These are phyloP conservation scores for Fusarium torreyae DNA, from an alignment of 2,329 filamentous ascomycete genomes.

Conservation along the genomic window DNA sequence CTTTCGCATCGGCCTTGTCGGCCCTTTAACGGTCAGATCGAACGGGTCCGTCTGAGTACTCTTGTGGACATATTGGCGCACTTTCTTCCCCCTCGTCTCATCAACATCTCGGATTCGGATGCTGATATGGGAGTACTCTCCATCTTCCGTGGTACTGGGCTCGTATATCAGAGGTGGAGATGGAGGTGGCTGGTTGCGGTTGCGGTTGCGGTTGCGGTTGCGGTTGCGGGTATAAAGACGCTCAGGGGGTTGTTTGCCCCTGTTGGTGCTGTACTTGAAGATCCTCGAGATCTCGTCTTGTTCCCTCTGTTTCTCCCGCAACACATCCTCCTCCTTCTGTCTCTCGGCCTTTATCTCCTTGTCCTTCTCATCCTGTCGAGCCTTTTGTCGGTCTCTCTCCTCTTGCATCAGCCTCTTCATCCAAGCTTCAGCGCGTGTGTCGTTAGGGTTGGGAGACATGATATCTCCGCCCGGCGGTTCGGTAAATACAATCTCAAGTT, in stretches of 20 bases:
- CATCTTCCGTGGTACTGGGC: not conserved
- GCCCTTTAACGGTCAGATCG: slow-evolving; percentile 2
- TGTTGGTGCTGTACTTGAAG: too few species aligned
- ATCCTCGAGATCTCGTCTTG: too few species aligned
- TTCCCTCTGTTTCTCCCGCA: slow-evolving; percentile 3
- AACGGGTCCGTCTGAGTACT: slow-evolving; percentile 21
- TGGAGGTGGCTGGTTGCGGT: not conserved
- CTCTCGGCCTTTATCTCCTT: slow-evolving; percentile 1
- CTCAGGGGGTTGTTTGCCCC: too few species aligned
- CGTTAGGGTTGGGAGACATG: not conserved
- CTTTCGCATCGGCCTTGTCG: not conserved
- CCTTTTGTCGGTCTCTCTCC: not conserved
- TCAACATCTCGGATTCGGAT: not conserved
- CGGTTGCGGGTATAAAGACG: too few species aligned
- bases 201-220: too few species aligned
- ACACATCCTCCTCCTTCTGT: not conserved
- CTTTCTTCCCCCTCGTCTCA: too few species aligned
- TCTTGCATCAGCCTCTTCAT: slow-evolving; percentile 19
- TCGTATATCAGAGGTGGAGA: not conserved
- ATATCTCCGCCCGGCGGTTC: not conserved
- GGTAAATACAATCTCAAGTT: slow-evolving; percentile 10
- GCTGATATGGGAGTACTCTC: not conserved
- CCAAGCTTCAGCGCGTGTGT: slow-evolving; percentile 22
- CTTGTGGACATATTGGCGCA: not conserved
- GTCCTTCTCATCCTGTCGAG: slow-evolving; percentile 5